A percentile compares a stretch with the other conserved stretches of the same genome.
These are phyloP conservation scores for Cladosporium halotolerans DNA, from an alignment of 2,329 filamentous ascomycete species.

Conservation along the genomic window DNA sequence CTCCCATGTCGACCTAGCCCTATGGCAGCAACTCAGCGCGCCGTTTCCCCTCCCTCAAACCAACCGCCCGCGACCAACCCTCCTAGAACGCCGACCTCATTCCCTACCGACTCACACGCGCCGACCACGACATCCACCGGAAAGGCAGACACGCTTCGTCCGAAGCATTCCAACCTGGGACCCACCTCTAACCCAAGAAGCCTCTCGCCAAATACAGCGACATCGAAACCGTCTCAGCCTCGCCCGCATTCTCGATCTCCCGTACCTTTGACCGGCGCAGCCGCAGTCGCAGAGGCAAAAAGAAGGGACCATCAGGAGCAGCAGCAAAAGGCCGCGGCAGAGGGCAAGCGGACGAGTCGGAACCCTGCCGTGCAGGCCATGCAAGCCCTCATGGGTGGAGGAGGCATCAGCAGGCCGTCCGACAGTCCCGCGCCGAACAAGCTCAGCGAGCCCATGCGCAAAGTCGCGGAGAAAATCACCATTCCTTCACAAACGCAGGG, in stretches of 20 bases:
- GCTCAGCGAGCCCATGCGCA: conserved; percentile 44
- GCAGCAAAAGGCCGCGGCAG: conserved; percentile 8
- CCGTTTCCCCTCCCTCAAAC: conserved; percentile 38
- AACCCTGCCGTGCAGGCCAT: conserved; percentile 42
- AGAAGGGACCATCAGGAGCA: conserved; percentile 35
- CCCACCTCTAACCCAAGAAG: conserved; percentile 8
- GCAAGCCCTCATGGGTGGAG: conserved; percentile 38
- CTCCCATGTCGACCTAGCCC: conserved; percentile 19
- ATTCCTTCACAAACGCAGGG: conserved; percentile 40
- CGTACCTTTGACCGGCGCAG: conserved; percentile 39
- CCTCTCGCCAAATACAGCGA: not conserved
- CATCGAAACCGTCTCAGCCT: not conserved
- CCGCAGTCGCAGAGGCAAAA: conserved; percentile 44
- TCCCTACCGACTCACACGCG: conserved; percentile 23
- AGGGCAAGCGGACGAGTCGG: conserved; percentile 38
- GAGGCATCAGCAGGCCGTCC: conserved; percentile 37
- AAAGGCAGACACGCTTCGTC: conserved; percentile 20
- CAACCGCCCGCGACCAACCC: conserved; percentile 34
- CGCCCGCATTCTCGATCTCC: conserved; percentile 8
- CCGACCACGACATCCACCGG: conserved; percentile 19
- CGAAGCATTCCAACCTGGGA: conserved; percentile 15
- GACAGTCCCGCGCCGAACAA: conserved; percentile 40
- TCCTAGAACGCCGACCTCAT: conserved; percentile 36
- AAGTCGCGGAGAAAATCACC: conserved; percentile 43
- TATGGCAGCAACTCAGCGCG: conserved; percentile 41